Evolutionary conservation across 768 basidiomycete genomes (phyloP), one percentile per base, ranked within the genome.

Genomic region (Chlorophyllum brunneum): DNA sequence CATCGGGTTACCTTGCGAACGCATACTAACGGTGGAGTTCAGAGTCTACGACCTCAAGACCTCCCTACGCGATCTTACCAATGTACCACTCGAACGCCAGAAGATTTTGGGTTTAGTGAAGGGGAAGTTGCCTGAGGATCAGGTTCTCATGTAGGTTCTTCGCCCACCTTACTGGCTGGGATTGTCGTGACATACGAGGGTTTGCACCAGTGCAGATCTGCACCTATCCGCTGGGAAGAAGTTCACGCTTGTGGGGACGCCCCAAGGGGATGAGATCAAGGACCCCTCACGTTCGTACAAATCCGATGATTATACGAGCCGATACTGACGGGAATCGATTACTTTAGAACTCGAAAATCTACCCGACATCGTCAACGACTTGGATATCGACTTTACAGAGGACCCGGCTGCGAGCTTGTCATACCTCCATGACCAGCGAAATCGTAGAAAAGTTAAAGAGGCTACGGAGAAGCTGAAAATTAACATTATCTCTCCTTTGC

Each of bases 31-130:
- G 43, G 45, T 18, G 45, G 22, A 18, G 37, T 29, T n/a, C 61
- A 94, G 91, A 67, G 80, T 94, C 9, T 88, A 82, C 60, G 92
- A 95, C 62, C 73, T 95, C 58, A 90, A 92, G 67, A 71, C 74
- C 13, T 65, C 76, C 2, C 72, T 95, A 33, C 77, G 85, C 52
- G 74, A 69, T 29, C 62, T 92, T 46, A 95, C 92, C 3, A 78
- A 74, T 49, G 92, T 95, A 3, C 91, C 92, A 9, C 80, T 82
- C 23, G 89, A 88, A 60, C 75, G 91, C 5, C 91, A 94, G 71
- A 95, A 95, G 71, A 84, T 95, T 50, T 74, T 94, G 26, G 92
- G 92, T 0, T 68, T 95, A 22, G 83, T 87, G 26, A 92, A 89
- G 61, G 88, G 88, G 23, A 93, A 88, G 65, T 67, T 92, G 6